A percentile compares a stretch with the other conserved stretches of the same genome.
phyloP scores from a whole-genome alignment of 129 eudicot genomes.

The Flaveria linearis region DNA sequence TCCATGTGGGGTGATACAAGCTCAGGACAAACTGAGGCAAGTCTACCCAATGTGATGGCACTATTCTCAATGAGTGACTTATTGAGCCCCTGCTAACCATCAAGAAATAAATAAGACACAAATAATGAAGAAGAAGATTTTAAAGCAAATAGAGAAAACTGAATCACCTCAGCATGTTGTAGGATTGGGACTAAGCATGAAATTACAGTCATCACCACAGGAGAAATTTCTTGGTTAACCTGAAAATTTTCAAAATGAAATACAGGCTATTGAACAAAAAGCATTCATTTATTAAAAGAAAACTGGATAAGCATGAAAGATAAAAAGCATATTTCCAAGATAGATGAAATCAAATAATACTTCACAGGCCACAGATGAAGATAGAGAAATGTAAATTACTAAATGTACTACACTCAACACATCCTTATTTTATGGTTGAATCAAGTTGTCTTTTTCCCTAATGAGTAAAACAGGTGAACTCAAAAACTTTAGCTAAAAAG shows the following conservation, averaged over 20 bases:
- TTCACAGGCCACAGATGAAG: not conserved
- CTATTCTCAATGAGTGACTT: constrained; percentile 89
- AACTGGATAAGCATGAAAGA: not conserved
- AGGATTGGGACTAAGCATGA: constrained; percentile 86
- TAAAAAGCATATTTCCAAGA: constrained; percentile 6
- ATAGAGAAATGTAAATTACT: not conserved
- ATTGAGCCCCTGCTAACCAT: constrained; percentile 62
- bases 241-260: not conserved
- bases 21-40: constrained; percentile 98
- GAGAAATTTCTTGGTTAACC: constrained; percentile 69
- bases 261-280: not conserved
- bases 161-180: constrained; percentile 82
- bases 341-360: not conserved
- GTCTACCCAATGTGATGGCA: constrained; percentile 90
- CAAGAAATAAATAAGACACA: not conserved
- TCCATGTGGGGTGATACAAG: constrained; percentile 97
- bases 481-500: not conserved
- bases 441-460: not conserved
- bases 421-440: not conserved
- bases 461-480: not conserved
- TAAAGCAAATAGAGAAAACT: not conserved
- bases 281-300: not conserved
- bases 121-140: not conserved
- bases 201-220: constrained; percentile 72
- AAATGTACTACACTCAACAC: not conserved